A percentile compares a stretch with the other conserved stretches of the same genome.
Conservation (phyloP, 2,329 filamentous ascomycete genomes). For the Fusarium papillatum region DNA sequence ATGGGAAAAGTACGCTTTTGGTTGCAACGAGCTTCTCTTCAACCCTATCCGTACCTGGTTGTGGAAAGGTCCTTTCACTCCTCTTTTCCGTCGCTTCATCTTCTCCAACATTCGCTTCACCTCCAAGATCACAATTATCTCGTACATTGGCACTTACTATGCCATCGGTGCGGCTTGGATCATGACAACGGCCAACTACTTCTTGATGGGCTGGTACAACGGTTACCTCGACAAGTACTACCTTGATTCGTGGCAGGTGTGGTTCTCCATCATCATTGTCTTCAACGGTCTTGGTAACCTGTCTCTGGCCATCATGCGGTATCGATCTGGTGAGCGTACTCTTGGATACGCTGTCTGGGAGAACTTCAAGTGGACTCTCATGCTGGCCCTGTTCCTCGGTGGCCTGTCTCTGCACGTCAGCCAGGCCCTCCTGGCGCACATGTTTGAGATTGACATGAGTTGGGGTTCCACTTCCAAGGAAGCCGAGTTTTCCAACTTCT, state of each 20-base stretch:
- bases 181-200: conserved; percentile 81
- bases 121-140: conserved; percentile 81
- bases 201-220: conserved; percentile 82
- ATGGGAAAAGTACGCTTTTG: conserved; percentile 91
- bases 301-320: conserved; percentile 79
- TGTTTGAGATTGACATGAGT: conserved; percentile 88
- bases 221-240: conserved; percentile 86
- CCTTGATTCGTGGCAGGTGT: conserved; percentile 83
- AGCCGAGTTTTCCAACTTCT: conserved; percentile 85
- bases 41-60: conserved; percentile 82
- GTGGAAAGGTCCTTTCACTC: conserved; percentile 81
- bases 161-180: conserved; percentile 83
- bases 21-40: conserved; percentile 87
- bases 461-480: conserved; percentile 92
- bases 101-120: conserved; percentile 81
- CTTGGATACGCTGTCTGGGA: conserved; percentile 70
- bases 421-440: conserved; percentile 83
- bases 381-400: conserved; percentile 86
- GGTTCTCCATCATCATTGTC: conserved; percentile 84
- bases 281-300: conserved; percentile 84
- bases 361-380: conserved; percentile 81
- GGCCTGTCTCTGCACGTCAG: conserved; percentile 86
- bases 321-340: conserved; percentile 75
- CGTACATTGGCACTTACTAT: conserved; percentile 86
- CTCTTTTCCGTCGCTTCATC: conserved; percentile 81